These are phyloP conservation scores for Hordeum pubiflorum DNA, from an alignment of 202 grass and related monocot genomes.

Conservation along the genomic window DNA sequence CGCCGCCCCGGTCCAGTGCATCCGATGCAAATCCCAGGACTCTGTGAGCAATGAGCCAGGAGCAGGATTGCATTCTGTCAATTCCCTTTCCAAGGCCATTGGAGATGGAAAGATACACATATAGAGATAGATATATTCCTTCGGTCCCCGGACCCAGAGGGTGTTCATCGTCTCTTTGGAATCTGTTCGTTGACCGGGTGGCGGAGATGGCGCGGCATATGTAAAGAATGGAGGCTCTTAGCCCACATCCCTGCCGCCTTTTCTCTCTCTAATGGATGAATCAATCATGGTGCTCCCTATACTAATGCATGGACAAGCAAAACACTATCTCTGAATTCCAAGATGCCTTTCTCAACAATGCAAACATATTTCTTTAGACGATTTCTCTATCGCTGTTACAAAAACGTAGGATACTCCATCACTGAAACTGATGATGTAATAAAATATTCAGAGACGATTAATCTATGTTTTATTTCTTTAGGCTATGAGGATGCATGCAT, in stretches of 20 bases:
- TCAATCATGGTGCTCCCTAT: slow-evolving; percentile 3
- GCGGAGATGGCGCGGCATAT: slow-evolving; percentile 1
- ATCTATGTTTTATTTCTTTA: neutral
- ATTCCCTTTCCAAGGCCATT: slow-evolving; percentile 50
- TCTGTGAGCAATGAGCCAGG: neutral
- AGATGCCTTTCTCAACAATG: too few species aligned
- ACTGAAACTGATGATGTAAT: too few species aligned
- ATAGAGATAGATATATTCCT: slow-evolving; percentile 37
- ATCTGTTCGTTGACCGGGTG: slow-evolving; percentile 33
- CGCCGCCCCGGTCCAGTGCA: slow-evolving; percentile 9
- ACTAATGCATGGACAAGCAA: neutral
- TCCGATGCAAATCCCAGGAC: slow-evolving; percentile 22
- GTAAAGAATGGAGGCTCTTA: slow-evolving; percentile 40
- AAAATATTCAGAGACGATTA: too few species aligned
- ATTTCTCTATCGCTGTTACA: too few species aligned
- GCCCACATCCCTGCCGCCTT: slow-evolving; percentile 15
- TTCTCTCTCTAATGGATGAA: neutral
- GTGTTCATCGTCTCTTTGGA: slow-evolving; percentile 25
- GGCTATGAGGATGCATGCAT: neutral
- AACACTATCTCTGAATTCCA: too few species aligned
- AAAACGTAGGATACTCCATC: too few species aligned
- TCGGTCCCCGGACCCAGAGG: slow-evolving; percentile 10
- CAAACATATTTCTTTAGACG: too few species aligned
- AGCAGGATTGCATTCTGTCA: slow-evolving; percentile 21
- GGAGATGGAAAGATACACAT: slow-evolving; percentile 34